phyloP scores from a whole-genome alignment of 202 grass and related monocot genomes.

The Hordeum pubiflorum region DNA sequence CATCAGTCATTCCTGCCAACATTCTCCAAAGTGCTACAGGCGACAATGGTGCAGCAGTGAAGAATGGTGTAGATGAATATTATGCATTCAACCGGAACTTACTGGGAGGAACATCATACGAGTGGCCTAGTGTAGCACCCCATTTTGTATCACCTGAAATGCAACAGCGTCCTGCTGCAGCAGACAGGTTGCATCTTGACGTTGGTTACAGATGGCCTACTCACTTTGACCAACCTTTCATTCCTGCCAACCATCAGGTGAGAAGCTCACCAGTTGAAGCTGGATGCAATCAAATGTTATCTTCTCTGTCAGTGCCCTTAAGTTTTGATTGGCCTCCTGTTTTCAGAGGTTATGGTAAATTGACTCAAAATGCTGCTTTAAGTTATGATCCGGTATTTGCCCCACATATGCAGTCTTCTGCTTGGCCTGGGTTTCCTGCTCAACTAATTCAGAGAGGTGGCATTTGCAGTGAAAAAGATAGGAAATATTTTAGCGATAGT shows the following conservation, averaged over 20 bases:
- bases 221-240: slow-evolving; percentile 58
- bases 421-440: slow-evolving; percentile 52
- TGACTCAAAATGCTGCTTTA: slow-evolving; percentile 51
- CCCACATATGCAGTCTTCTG: slow-evolving; percentile 60
- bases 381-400: slow-evolving; percentile 61
- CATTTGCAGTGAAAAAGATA: slow-evolving; percentile 54
- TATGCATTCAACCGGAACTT: slow-evolving; percentile 46
- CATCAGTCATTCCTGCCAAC: slow-evolving; percentile 34
- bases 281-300: slow-evolving; percentile 51
- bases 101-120: slow-evolving; percentile 54
- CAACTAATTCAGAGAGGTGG: slow-evolving; percentile 51
- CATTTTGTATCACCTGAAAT: slow-evolving; percentile 55
- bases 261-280: slow-evolving; percentile 45
- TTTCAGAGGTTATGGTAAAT: slow-evolving; percentile 62
- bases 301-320: slow-evolving; percentile 63
- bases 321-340: slow-evolving; percentile 94
- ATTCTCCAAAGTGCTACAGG: slow-evolving; percentile 30
- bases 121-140: slow-evolving; percentile 57
- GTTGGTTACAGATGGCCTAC: slow-evolving; percentile 63
- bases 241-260: slow-evolving; percentile 52
- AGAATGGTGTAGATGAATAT: slow-evolving; percentile 52
- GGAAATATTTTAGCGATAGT: slow-evolving; percentile 44
- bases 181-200: slow-evolving; percentile 77
- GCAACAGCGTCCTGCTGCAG: slow-evolving; percentile 56
- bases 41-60: slow-evolving; percentile 35